phyloP scores from a whole-genome alignment of 306 rosid genomes.

The Clitoria ternatea region DNA sequence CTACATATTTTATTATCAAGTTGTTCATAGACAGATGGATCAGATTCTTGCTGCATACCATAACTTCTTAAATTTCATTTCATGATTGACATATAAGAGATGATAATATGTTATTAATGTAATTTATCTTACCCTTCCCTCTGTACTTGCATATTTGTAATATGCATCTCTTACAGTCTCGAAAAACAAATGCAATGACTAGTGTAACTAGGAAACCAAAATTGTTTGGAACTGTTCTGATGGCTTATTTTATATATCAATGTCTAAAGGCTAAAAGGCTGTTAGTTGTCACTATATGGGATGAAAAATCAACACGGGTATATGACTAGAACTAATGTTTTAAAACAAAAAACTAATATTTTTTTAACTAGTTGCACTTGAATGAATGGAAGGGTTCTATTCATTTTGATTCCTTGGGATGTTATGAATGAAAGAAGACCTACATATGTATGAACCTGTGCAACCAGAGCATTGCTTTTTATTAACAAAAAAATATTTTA shows the following conservation, averaged over 20 bases:
- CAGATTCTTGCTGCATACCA: constrained; percentile 65
- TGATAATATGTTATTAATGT: background rate
- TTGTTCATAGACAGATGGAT: constrained; percentile 32
- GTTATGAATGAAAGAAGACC: no score
- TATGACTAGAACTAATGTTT: no score
- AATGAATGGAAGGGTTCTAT: no score
- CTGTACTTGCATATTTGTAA: background rate
- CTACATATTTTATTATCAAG: background rate
- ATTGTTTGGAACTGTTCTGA: background rate
- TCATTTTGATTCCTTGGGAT: no score
- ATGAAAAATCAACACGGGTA: background rate
- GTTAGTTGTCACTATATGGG: background rate
- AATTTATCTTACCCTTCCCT: constrained; percentile 4
- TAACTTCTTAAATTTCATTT: constrained; percentile 26
- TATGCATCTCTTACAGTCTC: background rate
- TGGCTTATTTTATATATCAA: background rate
- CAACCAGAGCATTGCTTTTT: no score
- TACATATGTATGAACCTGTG: no score
- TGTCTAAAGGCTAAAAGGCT: background rate
- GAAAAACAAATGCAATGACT: background rate
- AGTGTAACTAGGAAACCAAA: background rate
- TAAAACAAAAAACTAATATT: no score
- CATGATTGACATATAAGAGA: background rate
- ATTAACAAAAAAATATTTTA: no score
- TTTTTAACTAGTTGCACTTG: no score